These are phyloP conservation scores for Mortierella sp. DNA, from an alignment of 371 early-diverging fungal species.

Conservation along the genomic window DNA sequence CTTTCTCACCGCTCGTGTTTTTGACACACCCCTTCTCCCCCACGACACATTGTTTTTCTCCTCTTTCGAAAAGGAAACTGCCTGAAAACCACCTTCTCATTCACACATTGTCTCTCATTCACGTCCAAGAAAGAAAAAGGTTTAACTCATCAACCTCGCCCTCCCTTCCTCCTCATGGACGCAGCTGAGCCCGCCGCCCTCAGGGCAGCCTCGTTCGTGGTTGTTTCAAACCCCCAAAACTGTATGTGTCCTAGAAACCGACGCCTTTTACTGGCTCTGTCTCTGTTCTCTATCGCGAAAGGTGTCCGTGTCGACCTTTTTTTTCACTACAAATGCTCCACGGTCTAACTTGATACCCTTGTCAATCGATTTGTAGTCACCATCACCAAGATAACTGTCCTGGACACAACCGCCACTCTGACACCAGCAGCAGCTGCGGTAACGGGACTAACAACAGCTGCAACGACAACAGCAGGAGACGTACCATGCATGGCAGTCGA, in stretches of 20 bases:
- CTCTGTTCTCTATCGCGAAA: neutral
- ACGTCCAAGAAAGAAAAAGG: neutral
- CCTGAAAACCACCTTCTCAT: neutral
- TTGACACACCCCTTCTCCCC: neutral
- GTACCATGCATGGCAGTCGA: neutral
- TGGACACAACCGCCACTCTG: slow-evolving; percentile 17
- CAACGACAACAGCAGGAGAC: neutral
- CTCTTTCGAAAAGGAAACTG: neutral
- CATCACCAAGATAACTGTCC: slow-evolving; percentile 22
- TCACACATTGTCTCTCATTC: neutral
- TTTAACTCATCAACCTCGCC: neutral
- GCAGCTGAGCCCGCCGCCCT: neutral
- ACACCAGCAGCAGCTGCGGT: neutral
- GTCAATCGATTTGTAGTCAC: slow-evolving; percentile 18
- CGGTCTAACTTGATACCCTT: neutral
- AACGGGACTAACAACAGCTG: neutral
- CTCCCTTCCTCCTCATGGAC: neutral
- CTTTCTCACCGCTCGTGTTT: neutral
- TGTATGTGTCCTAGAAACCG: slow-evolving; percentile 15
- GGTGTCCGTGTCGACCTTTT: neutral
- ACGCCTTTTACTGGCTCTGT: neutral
- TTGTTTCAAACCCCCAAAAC: slow-evolving; percentile 20
- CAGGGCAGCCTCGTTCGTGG: slow-evolving; percentile 14
- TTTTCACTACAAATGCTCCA: neutral
- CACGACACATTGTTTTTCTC: neutral